A percentile compares a stretch with the other conserved stretches of the same genome.
These are phyloP conservation scores for Pichia phayaonensis DNA, from an alignment of 805 yeast species.

Conservation along the genomic window DNA sequence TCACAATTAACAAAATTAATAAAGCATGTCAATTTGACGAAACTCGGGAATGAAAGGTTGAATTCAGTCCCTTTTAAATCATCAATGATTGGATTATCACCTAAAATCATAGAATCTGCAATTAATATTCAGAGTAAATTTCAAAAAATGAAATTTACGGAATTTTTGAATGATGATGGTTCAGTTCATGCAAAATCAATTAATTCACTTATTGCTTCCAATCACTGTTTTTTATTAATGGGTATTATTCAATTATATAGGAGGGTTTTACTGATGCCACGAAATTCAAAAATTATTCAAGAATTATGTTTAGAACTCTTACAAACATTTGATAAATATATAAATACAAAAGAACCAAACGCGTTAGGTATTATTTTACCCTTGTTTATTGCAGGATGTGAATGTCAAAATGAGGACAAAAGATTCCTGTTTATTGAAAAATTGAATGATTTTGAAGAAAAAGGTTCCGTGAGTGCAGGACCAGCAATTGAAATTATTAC, in stretches of 20 bases:
- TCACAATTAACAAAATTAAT: conserved; percentile 41
- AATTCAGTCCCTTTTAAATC: not conserved
- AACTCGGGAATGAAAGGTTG: conserved; percentile 6
- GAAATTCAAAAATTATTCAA: conserved; percentile 40
- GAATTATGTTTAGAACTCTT: conserved; percentile 37
- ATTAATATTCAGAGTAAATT: conserved; percentile 31
- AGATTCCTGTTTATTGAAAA: conserved; percentile 34
- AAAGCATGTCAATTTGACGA: conserved; percentile 22
- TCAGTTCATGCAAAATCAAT: conserved; percentile 13
- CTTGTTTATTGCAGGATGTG: conserved; percentile 53
- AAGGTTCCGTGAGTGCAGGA: conserved; percentile 32
- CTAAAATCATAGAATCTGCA: conserved; percentile 29
- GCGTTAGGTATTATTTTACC: conserved; percentile 52
- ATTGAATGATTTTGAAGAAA: conserved; percentile 33
- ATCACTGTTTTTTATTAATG: conserved; percentile 43
- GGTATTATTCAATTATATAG: conserved; percentile 51
- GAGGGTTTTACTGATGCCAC: conserved; percentile 43
- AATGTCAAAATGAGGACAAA: conserved; percentile 32
- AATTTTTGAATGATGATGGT: conserved; percentile 5
- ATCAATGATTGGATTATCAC: conserved; percentile 1
- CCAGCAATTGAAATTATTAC: conserved; percentile 34
- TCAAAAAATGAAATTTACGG: conserved; percentile 21
- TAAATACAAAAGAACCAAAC: conserved; percentile 41
- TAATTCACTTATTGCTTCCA: conserved; percentile 35
- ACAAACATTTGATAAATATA: conserved; percentile 28